These are phyloP conservation scores for Trichosporon coremiiforme DNA, from an alignment of 1,284 basidiomycete species.

Conservation along the genomic window DNA sequence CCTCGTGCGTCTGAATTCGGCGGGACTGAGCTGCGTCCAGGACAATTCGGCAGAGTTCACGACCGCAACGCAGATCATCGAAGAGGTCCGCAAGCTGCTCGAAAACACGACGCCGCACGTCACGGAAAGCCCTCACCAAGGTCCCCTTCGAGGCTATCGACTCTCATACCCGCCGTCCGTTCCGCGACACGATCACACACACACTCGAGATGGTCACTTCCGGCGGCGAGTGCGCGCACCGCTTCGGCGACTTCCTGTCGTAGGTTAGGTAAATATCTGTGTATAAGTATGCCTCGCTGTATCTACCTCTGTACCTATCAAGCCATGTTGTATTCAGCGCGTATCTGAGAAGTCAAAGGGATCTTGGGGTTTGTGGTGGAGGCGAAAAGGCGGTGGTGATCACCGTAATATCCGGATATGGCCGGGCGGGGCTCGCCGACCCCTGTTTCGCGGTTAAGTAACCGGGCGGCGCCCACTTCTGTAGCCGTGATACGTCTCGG, in stretches of 20 bases:
- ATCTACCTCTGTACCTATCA: neutral
- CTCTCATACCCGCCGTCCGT: constrained; percentile 17
- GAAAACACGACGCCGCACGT: neutral
- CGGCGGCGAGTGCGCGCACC: constrained; percentile 25
- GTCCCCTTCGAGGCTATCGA: constrained; percentile 8
- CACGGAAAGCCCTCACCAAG: neutral
- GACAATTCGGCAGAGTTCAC: neutral
- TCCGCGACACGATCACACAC: constrained; percentile 27
- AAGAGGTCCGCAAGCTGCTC: neutral
- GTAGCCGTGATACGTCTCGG: neutral
- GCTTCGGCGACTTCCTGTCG: constrained; percentile 26
- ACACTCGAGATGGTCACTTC: constrained; percentile 23
- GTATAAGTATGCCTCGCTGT: neutral
- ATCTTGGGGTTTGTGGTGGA: no score
- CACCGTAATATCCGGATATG: neutral
- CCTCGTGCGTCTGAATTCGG: neutral
- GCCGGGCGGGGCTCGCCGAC: constrained; percentile 6
- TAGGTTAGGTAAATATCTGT: constrained; percentile 31
- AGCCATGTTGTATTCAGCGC: neutral
- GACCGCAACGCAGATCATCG: neutral
- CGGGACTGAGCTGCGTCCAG: neutral
- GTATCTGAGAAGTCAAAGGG: no score
- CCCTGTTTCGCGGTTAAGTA: neutral
- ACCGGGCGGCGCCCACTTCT: constrained; percentile 1
- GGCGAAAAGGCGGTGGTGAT: no score